Evolutionary conservation across 768 basidiomycete species (phyloP).

Genomic region (Suillus sp.): DNA sequence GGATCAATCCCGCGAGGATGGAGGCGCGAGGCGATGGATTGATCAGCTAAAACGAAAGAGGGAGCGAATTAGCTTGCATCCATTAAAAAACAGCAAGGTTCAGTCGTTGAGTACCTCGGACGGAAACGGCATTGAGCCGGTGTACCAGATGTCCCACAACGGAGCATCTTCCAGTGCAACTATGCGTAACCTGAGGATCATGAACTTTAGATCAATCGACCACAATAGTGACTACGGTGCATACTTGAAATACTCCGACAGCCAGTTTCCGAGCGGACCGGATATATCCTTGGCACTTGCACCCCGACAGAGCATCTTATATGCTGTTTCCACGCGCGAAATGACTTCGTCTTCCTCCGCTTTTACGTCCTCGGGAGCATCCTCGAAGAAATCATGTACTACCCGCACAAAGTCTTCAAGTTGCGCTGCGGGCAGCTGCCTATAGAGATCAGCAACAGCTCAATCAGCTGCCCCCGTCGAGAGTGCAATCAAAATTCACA

Average conservation of each 20-base stretch:
- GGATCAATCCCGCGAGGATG: slow-evolving; percentile 59
- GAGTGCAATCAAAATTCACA: slow-evolving; percentile 17
- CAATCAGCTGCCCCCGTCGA: slow-evolving; percentile 20
- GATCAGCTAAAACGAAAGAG: slow-evolving; percentile 46
- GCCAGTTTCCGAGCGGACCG: slow-evolving; percentile 47
- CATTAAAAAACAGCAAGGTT: neutral
- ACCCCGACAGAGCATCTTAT: slow-evolving; percentile 22
- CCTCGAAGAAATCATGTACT: slow-evolving; percentile 42
- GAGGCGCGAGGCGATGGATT: slow-evolving; percentile 71
- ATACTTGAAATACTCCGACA: slow-evolving; percentile 53
- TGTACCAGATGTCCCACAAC: slow-evolving; percentile 78
- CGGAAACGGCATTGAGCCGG: slow-evolving; percentile 62
- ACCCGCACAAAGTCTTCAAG: slow-evolving; percentile 41
- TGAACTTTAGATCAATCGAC: neutral
- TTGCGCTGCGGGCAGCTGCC: slow-evolving; percentile 43
- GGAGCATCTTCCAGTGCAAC: slow-evolving; percentile 49
- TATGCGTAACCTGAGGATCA: slow-evolving; percentile 40
- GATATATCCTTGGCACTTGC: slow-evolving; percentile 23
- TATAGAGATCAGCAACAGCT: slow-evolving; percentile 20
- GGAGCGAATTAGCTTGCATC: slow-evolving; percentile 6
- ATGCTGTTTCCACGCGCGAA: slow-evolving; percentile 27
- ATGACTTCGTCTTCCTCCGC: slow-evolving; percentile 36
- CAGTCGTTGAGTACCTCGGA: slow-evolving; percentile 51
- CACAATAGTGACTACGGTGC: slow-evolving; percentile 17
- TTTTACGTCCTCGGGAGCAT: slow-evolving; percentile 35